Evolutionary conservation across 805 yeast species (phyloP).

Genomic region (Candida boidinii): DNA sequence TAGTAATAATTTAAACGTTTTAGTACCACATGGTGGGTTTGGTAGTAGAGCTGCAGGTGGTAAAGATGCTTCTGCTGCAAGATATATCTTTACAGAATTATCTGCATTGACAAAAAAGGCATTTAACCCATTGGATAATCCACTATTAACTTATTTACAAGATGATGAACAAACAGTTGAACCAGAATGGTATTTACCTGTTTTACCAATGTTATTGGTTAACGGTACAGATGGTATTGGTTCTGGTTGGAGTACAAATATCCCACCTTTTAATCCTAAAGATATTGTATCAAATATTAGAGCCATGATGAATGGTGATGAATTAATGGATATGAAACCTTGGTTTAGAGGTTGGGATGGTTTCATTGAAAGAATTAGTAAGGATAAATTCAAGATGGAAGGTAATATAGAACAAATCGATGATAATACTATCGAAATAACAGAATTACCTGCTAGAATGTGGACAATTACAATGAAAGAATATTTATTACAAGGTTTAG

Average conservation of each 20-base stretch:
- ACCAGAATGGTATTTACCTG: slow-evolving; percentile 92
- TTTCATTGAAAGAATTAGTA: slow-evolving; percentile 49
- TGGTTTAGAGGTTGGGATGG: slow-evolving; percentile 98
- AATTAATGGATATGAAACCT: slow-evolving; percentile 66
- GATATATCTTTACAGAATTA: slow-evolving; percentile 88
- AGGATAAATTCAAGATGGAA: slow-evolving; percentile 65
- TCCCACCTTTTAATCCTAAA: slow-evolving; percentile 83
- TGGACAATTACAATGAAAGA: slow-evolving; percentile 94
- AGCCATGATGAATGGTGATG: slow-evolving; percentile 65
- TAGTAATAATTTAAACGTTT: slow-evolving; percentile 74
- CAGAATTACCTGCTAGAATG: slow-evolving; percentile 84
- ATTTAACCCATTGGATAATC: slow-evolving; percentile 74
- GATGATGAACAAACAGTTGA: slow-evolving; percentile 94
- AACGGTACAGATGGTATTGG: slow-evolving; percentile 98
- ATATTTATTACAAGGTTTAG: slow-evolving; percentile 61
- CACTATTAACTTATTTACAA: slow-evolving; percentile 68
- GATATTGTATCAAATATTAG: slow-evolving; percentile 74
- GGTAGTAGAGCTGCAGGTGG: slow-evolving; percentile 97
- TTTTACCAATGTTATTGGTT: slow-evolving; percentile 90
- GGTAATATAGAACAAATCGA: slow-evolving; percentile 81
- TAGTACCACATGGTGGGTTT: slow-evolving; percentile 89
- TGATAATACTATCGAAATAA: slow-evolving; percentile 72
- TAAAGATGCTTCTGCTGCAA: slow-evolving; percentile 96
- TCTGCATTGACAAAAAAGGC: slow-evolving; percentile 66
- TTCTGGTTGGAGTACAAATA: slow-evolving; percentile 95